These are phyloP conservation scores for Delitschia confertaspora DNA, from an alignment of 495 filamentous ascomycete genomes.

Conservation along the genomic window DNA sequence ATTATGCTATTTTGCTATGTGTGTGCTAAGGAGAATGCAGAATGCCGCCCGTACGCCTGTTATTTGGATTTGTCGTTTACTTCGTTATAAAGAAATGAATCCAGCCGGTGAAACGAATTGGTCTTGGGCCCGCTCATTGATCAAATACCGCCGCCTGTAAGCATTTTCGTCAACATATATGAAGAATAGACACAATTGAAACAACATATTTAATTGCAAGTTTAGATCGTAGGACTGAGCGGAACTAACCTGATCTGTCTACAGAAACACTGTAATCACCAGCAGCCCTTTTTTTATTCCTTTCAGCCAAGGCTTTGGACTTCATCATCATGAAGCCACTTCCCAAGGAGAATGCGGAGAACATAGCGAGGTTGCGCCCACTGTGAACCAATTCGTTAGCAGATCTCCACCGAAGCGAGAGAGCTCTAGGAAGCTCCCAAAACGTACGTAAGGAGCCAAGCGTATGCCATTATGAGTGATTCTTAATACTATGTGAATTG, in stretches of 20 bases:
- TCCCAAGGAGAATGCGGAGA: constrained; percentile 18
- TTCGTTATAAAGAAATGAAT: no score
- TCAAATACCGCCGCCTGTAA: no score
- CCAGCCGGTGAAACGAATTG: no score
- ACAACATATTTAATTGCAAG: neutral
- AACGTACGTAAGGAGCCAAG: constrained; percentile 22
- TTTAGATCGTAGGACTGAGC: neutral
- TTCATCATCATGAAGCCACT: constrained; percentile 23
- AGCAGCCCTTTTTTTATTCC: constrained; percentile 11
- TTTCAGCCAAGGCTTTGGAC: constrained; percentile 16
- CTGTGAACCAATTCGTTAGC: constrained; percentile 3
- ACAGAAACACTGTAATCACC: constrained; percentile 24
- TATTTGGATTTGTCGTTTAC: no score
- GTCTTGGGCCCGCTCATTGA: no score
- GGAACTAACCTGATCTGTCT: constrained; percentile 22
- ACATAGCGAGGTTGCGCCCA: constrained; percentile 19
- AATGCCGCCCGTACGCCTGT: no score
- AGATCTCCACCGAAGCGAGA: neutral
- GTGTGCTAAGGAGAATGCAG: no score
- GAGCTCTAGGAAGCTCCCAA: no score
- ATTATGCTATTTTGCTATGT: no score
- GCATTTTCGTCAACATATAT: no score
- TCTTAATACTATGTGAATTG: no score
- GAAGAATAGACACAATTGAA: no score
- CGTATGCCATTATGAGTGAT: constrained; percentile 12